Evolutionary conservation across 306 rosid species (phyloP), one percentile per base, ranked within the genome.

Genomic region (Cucumis melo): DNA sequence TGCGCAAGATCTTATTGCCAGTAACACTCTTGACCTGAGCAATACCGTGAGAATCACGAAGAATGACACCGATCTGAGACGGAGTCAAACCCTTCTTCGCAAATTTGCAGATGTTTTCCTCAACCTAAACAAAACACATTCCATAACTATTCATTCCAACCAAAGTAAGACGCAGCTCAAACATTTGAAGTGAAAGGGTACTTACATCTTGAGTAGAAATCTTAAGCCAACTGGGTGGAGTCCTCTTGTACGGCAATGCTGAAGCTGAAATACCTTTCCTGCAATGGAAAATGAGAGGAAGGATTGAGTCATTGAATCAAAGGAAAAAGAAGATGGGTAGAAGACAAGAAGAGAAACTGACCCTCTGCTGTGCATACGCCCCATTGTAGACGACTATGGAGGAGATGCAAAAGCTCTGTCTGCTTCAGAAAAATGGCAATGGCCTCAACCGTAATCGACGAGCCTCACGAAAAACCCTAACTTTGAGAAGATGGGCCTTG

Each of bases 81-180:
- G 76, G 76, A 13, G 76, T 91, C 96, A 77, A 88, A 59, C 92
- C 96, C 81, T 90, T 90, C 81, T 88, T 90, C 2, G 92, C 90
- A 29, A 88, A 90, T 74, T 90, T 90, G 80, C 89, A 89, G 78
- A 87, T 89, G 83, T 81, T 89, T 41, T 87, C 93, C 19, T 85
- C 90, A 81, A 88, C 92, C 88, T 88, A 46, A 10, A 51, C 19
- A 51, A 73, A 10, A 24, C 3, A 53, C 11, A 54, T 54, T 73
- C 13, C 27, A 70, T 2, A 44, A 70, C 56, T 24, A 13, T 0
- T n/a, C 57, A 14, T 23, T 46, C 29, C 75, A 27, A 71, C 15
- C 23, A 10, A 55, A 73, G 64, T 16, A 54, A 32, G 21, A 24
- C 2, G 58, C 23, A 71, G 34, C 75, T 71, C 7, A 53, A n/a